These are phyloP conservation scores for Arabidopsis suecica DNA, from an alignment of 345 rosid species.

Conservation along the genomic window DNA sequence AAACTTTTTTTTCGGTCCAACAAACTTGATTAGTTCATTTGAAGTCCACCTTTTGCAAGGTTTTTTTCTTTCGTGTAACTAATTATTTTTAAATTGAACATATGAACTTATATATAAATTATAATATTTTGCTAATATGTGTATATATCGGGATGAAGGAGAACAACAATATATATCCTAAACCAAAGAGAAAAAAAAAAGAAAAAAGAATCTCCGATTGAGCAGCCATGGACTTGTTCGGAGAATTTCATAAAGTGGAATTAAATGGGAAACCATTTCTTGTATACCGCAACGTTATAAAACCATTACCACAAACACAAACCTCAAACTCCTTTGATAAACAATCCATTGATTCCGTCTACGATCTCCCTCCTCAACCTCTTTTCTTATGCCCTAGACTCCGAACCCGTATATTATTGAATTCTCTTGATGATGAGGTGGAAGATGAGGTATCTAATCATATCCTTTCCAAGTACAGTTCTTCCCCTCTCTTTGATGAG, in stretches of 20 bases:
- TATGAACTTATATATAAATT: no score
- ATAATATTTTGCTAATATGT: not conserved
- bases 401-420: not conserved
- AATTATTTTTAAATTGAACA: no score
- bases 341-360: not conserved
- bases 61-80: no score
- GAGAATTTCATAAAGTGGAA: not conserved
- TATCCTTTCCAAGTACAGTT: not conserved
- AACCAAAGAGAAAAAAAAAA: not conserved
- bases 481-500: not conserved
- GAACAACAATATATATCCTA: not conserved
- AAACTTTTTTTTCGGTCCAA: not conserved
- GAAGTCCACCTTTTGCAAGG: no score
- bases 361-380: not conserved
- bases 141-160: not conserved
- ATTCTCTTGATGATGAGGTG: not conserved
- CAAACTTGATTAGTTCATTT: not conserved
- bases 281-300: not conserved
- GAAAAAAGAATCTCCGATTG: not conserved
- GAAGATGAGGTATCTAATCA: no score
- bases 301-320: not conserved
- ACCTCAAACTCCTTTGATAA: not conserved
- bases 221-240: slow-evolving; percentile 7
- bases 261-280: not conserved
- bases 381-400: not conserved